Evolutionary conservation across 768 basidiomycete species (phyloP), one percentile per base, ranked within the genome.

Genomic region (Mycena chlorophos): DNA sequence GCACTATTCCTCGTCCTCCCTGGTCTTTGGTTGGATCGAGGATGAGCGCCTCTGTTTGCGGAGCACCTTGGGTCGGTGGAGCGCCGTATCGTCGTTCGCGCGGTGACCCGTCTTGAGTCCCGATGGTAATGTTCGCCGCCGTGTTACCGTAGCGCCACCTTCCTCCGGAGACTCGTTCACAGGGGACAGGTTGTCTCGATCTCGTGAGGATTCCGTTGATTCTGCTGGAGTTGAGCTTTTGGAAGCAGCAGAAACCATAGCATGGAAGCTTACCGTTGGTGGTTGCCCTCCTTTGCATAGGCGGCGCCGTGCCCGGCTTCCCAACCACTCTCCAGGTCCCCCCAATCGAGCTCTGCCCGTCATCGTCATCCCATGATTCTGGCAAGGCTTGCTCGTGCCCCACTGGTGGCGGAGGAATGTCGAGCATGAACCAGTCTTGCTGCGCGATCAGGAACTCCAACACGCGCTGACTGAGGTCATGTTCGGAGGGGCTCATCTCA

Each of bases 381-480:
- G 52, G 63, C 20, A 57, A 57, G 38, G 51, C 13, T 65, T 65
- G 30, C 34, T 54, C 55, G 54, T 53, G 37, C 2, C 65, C 40
- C 22, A 42, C 71, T 19, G 83, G 82, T 2, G 90, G 88, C 1
- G 89, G 84, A 5, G 90, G 83, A 38, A 91, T 88, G 63, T 91
- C 94, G 49, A 97, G 73, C 80, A 96, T 82, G 71, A 99, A 99
- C 82, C 88, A 88, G 66, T 96, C 94, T 68, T 98, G 95, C 60
- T 98, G 88, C n/a, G 85, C 88, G 62, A 99, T 97, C 51, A 99
- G 78, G 69, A 97, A 98, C 68, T 98, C 94, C 48, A 99, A 80
- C 26, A 98, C 95, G 54, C 80, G 78, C 71, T 97, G 96, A 60
- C 89, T 93, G 6, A 93, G 80, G 8, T 85, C 82, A 72, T 98